Evolutionary conservation across 768 basidiomycete species (phyloP), one percentile per base, ranked within the genome.

Genomic region (Rhodotorula sphaerocarpa): DNA sequence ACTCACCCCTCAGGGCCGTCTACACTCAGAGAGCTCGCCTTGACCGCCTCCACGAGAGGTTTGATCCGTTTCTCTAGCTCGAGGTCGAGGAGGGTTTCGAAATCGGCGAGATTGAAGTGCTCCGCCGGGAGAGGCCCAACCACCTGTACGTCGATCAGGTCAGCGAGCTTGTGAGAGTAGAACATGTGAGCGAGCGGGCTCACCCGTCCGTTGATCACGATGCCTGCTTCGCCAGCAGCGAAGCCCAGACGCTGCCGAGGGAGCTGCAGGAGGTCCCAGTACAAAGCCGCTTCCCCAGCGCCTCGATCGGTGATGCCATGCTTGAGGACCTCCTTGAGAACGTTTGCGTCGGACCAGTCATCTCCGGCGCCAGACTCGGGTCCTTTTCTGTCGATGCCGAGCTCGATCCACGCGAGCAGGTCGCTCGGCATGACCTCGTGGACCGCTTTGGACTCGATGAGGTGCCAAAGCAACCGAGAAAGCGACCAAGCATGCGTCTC

Each of bases 181-280:
- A 0, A 33, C 30, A 31, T 42, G 61, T 55, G 4, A 61, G 3
- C 18, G 31, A 12, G 16, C 21, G 12, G 15, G 77, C 86, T 73
- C 72, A 92, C 90, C 36, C 92, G 79, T 30, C 92, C 93, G 69
- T 95, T 95, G 55, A 88, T 77, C 41, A 92, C 63, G 42, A 96
- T 61, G 1, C 80, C 87, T 27, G 78, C 78, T 60, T 84, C 75
- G 0, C 85, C 86, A 3, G 50, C 28, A 23, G 45, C 5, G 27
- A 67, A 50, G 3, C 69, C 65, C 25, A 70, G 50, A 31, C 54
- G 54, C 31, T 7, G 15, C 11, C 21, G 42, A 23, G 66, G 21
- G 39, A n/a, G 53, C 5, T 51, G 27, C 20, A 63, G 10, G 20
- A 53, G 50, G 10, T 57, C 52, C 63, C 67, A 69, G 27, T 45